These are phyloP conservation scores for Erysimum pusillum DNA, from an alignment of 441 rosid species.

Conservation along the genomic window DNA sequence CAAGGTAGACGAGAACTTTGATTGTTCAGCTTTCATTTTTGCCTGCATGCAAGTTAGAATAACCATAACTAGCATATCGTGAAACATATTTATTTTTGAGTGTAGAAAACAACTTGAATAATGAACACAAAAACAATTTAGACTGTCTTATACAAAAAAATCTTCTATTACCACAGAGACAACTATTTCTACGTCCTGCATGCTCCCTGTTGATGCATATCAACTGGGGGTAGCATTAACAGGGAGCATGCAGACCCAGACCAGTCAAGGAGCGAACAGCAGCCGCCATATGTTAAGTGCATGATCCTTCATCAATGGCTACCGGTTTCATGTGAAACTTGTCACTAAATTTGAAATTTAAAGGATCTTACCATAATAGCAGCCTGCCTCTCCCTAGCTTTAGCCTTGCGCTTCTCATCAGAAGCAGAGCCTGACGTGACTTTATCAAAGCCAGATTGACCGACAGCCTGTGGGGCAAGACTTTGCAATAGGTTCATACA, in stretches of 20 bases:
- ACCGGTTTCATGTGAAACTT: slow-evolving; percentile 10
- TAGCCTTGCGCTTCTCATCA: slow-evolving; percentile 84
- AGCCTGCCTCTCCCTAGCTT: slow-evolving; percentile 96
- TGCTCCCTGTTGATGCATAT: slow-evolving; percentile 6
- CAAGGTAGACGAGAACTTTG: slow-evolving; percentile 82
- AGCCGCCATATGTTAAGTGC: slow-evolving; percentile 15
- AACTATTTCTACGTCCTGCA: slow-evolving; percentile 20
- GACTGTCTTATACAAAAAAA: slow-evolving; percentile 17
- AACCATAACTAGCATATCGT: slow-evolving; percentile 36
- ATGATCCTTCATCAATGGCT: slow-evolving; percentile 25
- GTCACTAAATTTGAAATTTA: slow-evolving; percentile 19
- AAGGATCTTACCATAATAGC: slow-evolving; percentile 81
- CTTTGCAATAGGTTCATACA: slow-evolving; percentile 74
- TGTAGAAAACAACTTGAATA: slow-evolving; percentile 15
- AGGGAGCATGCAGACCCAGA: slow-evolving; percentile 6
- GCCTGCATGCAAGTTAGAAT: slow-evolving; percentile 65
- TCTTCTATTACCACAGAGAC: background rate
- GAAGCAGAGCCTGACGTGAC: slow-evolving; percentile 58
- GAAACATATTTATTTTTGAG: slow-evolving; percentile 22
- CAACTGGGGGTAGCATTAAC: background rate
- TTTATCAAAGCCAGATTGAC: slow-evolving; percentile 53
- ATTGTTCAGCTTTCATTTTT: slow-evolving; percentile 98
- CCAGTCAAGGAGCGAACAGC: slow-evolving; percentile 12
- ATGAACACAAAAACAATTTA: slow-evolving; percentile 9
- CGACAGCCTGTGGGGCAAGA: slow-evolving; percentile 83